Base-by-base conservation (phyloP, 257 asterid species). In the Verbascum thapsus region DNA sequence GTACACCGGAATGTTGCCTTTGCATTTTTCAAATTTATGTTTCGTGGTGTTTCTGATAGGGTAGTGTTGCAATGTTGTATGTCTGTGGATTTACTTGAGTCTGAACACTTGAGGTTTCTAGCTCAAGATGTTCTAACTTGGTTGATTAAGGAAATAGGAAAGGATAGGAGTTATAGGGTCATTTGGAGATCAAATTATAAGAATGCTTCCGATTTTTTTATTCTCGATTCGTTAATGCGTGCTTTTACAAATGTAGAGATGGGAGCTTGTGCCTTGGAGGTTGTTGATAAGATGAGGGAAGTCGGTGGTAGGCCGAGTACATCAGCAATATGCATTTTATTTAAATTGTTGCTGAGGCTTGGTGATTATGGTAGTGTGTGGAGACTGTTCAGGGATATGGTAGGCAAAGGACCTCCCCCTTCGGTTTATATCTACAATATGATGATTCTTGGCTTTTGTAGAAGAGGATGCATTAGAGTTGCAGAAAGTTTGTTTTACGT, bases 391-490 rank as follows among this genome's bases (percentile, higher is more conserved):
- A 76, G 87, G 69, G 95, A 85, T 74, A 80, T 89, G 88, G 6
- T 92, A 16, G 64, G 60, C 43, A 72, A 35, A 72, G 94, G 99
- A 30, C 94, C 96, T 43, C 15, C 52, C n/a, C 99, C 99, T 32
- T 66, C 84, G 2, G 61, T 22, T 68, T 58, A 72, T 69, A 64
- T 83, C 38, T 92, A 80, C 75, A 92, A 81, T 74, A 72, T 72
- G 68, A 80, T 80, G 84, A 80, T 92, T 71, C 91, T 77, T 73
- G 96, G 99, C 26, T 92, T 83, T 75, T 89, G 97, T 72, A 82
- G 80, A 71, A 83, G 79, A 67, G 90, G 96, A 13, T 65, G 49
- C 43, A 47, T 87, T 63, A 69, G 60, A 49, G 60, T 76, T 42
- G 99, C 87, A 44, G 90, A 87, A 72, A 89, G 94, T 81, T 72